These are phyloP conservation scores for Quercus aquifolioides DNA, from an alignment of 306 rosid genomes.

Conservation along the genomic window DNA sequence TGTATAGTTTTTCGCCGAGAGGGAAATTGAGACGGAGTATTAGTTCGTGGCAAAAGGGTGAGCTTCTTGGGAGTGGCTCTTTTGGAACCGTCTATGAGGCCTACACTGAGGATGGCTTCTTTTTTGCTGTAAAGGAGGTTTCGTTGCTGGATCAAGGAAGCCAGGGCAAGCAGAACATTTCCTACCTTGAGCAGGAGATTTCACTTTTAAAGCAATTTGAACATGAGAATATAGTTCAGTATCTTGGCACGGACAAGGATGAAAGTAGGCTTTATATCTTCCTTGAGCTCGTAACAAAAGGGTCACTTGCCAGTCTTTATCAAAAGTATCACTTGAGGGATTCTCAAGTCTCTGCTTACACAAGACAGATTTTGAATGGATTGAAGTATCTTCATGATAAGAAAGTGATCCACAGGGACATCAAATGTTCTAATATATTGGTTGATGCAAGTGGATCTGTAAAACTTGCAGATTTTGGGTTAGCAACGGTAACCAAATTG, in stretches of 20 bases:
- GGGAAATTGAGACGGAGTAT: conserved; percentile 35
- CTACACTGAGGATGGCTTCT: conserved; percentile 55
- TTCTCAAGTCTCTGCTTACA: conserved; percentile 56
- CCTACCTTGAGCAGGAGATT: conserved; percentile 62
- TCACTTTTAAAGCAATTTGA: conserved; percentile 47
- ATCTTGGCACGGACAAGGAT: conserved; percentile 56
- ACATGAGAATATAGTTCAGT: conserved; percentile 55
- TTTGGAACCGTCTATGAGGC: conserved; percentile 67
- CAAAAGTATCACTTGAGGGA: conserved; percentile 42
- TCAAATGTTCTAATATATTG: conserved; percentile 53
- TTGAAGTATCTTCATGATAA: conserved; percentile 58
- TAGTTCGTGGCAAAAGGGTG: conserved; percentile 62
- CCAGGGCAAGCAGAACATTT: conserved; percentile 51
- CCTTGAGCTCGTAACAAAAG: conserved; percentile 63
- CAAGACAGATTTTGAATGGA: conserved; percentile 60
- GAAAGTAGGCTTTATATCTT: conserved; percentile 44
- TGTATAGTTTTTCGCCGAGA: conserved; percentile 28
- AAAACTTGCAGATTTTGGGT: conserved; percentile 55
- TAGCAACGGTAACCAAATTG: conserved; percentile 56
- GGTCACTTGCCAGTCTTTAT: conserved; percentile 51
- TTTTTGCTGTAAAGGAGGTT: conserved; percentile 64
- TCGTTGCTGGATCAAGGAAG: conserved; percentile 54
- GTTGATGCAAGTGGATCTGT: conserved; percentile 47
- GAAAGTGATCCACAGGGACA: conserved; percentile 56
- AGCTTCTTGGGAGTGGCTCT: conserved; percentile 54